phyloP scores from a whole-genome alignment of 306 rosid species.

The Acacia crassicarpa region DNA sequence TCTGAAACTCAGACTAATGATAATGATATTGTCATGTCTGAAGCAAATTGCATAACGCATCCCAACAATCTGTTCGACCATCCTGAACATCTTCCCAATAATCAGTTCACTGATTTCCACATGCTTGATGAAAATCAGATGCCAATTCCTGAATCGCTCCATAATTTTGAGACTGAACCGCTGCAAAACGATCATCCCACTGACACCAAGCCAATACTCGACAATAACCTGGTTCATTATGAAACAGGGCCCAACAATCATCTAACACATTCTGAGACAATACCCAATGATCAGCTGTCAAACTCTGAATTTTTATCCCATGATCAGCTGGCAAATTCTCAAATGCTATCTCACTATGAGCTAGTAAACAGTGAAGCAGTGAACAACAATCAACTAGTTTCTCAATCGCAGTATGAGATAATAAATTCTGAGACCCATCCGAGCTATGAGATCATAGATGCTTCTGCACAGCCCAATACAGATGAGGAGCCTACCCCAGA shows the following conservation, averaged over 20 bases:
- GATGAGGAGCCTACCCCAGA: slow-evolving; percentile 54
- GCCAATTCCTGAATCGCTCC: slow-evolving; percentile 41
- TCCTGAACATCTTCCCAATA: slow-evolving; percentile 27
- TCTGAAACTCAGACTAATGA: slow-evolving; percentile 30
- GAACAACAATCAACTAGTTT: slow-evolving; percentile 33
- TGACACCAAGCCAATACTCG: slow-evolving; percentile 38
- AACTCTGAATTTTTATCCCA: slow-evolving; percentile 33
- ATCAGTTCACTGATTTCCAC: slow-evolving; percentile 24
- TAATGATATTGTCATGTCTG: slow-evolving; percentile 25
- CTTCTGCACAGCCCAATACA: slow-evolving; percentile 33
- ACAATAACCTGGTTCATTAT: slow-evolving; percentile 37
- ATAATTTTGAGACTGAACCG: slow-evolving; percentile 37
- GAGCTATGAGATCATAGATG: slow-evolving; percentile 46
- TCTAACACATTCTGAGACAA: slow-evolving; percentile 34
- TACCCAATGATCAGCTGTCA: slow-evolving; percentile 33
- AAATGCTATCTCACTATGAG: slow-evolving; percentile 44
- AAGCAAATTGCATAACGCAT: slow-evolving; percentile 24
- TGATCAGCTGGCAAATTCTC: slow-evolving; percentile 41
- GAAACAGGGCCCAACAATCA: slow-evolving; percentile 36
- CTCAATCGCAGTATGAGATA: slow-evolving; percentile 39
- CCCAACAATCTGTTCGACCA: slow-evolving; percentile 30
- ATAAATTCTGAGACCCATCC: slow-evolving; percentile 28
- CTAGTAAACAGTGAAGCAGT: slow-evolving; percentile 35
- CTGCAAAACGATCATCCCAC: slow-evolving; percentile 26
- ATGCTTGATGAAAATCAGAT: slow-evolving; percentile 45